A percentile compares a stretch with the other conserved stretches of the same genome.
These are phyloP conservation scores for Clonostachys sp. DNA, from an alignment of 2,329 filamentous ascomycete genomes.

Conservation along the genomic window DNA sequence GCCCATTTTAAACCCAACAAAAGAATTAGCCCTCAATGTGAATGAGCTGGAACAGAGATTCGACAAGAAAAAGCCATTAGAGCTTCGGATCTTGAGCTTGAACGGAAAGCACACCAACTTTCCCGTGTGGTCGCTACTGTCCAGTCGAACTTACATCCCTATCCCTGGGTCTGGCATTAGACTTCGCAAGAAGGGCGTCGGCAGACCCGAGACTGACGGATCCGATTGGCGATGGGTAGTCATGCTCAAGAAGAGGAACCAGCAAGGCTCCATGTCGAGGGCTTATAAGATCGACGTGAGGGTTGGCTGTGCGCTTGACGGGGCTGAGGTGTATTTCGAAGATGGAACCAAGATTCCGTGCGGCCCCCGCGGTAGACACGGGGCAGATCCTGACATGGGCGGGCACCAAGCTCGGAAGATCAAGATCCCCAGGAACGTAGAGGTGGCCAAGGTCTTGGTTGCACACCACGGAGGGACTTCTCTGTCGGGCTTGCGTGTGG, in stretches of 20 bases:
- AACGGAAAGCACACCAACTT: slow-evolving; percentile 30
- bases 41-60: slow-evolving; percentile 22
- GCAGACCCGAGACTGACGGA: slow-evolving; percentile 8
- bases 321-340: slow-evolving; percentile 36
- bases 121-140: slow-evolving; percentile 26
- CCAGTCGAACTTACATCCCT: slow-evolving; percentile 19
- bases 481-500: slow-evolving; percentile 11
- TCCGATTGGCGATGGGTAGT: slow-evolving; percentile 20
- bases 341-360: slow-evolving; percentile 36
- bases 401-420: slow-evolving; percentile 20
- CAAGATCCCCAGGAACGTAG: slow-evolving; percentile 10
- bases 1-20: not conserved
- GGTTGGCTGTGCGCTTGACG: slow-evolving; percentile 36
- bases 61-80: slow-evolving; percentile 16
- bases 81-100: slow-evolving; percentile 25
- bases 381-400: slow-evolving; percentile 14
- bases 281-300: slow-evolving; percentile 36
- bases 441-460: slow-evolving; percentile 17
- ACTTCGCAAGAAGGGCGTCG: slow-evolving; percentile 29
- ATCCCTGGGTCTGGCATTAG: slow-evolving; percentile 29
- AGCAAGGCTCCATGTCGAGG: slow-evolving; percentile 22
- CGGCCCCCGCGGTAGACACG: slow-evolving; percentile 20
- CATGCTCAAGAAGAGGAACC: slow-evolving; percentile 18
- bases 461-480: no score
- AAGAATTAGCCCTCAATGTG: slow-evolving; percentile 10